Percentiles rank a stretch among this genome's conserved stretches.
Evolutionary conservation across 257 asterid genomes (phyloP).

Genomic region (Ophiorrhiza pumila): DNA sequence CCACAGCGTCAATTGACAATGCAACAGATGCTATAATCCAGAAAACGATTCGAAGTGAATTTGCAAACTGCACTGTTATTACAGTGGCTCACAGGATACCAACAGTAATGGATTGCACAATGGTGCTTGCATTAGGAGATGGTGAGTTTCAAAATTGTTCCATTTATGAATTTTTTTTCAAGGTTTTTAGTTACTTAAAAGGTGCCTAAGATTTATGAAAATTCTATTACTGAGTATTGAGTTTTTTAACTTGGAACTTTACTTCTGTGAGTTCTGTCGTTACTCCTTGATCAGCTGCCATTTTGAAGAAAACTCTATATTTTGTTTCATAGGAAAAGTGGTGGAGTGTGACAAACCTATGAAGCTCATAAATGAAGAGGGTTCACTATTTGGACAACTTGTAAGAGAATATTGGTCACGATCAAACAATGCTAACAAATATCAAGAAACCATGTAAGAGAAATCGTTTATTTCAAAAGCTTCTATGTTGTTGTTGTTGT

Average conservation of each 20-base stretch:
- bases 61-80: constrained; percentile 32
- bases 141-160: constrained; percentile 22
- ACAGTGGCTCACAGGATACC: constrained; percentile 45
- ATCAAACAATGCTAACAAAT: not conserved
- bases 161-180: too few species aligned
- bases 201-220: too few species aligned
- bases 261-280: too few species aligned
- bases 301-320: too few species aligned
- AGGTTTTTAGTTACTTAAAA: too few species aligned
- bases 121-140: constrained; percentile 37
- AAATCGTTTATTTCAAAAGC: too few species aligned
- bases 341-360: constrained; percentile 30
- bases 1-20: constrained; percentile 44
- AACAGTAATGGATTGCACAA: constrained; percentile 38
- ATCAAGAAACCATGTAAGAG: too few species aligned
- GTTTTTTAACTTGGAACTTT: too few species aligned
- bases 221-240: too few species aligned
- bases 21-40: constrained; percentile 32
- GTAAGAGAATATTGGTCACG: constrained; percentile 33
- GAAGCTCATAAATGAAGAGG: constrained; percentile 26
- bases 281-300: too few species aligned
- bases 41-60: constrained; percentile 27
- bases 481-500: too few species aligned
- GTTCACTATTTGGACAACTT: constrained; percentile 32
- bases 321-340: constrained; percentile 30